Percentiles rank a stretch among this genome's conserved stretches.
These are phyloP conservation scores for Casuarina cunninghamiana DNA, from an alignment of 306 rosid genomes.

Conservation along the genomic window DNA sequence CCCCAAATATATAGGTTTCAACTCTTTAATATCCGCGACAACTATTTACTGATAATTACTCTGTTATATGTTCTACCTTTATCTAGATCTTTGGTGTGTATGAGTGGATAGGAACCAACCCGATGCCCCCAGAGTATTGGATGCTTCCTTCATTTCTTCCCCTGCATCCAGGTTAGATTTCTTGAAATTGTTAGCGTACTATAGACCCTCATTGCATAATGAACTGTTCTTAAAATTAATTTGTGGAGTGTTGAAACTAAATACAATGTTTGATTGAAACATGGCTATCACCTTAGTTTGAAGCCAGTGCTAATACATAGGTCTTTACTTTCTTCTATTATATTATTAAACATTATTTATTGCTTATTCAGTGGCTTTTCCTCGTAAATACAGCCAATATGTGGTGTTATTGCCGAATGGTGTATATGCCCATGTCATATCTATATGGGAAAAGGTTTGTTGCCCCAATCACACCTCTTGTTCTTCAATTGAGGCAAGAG, in stretches of 20 bases:
- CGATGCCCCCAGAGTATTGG: conserved; percentile 29
- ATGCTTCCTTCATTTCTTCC: conserved; percentile 14
- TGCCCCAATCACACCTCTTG: conserved; percentile 73
- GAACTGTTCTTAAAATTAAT: background rate
- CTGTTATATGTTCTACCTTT: background rate
- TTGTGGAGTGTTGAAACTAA: background rate
- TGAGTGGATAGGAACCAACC: conserved; percentile 22
- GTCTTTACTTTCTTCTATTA: background rate
- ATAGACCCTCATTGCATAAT: background rate
- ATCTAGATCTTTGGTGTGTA: conserved; percentile 28
- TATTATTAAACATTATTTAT: background rate
- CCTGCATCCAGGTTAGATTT: conserved; percentile 3
- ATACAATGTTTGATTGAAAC: background rate
- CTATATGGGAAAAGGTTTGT: conserved; percentile 71
- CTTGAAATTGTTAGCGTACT: background rate
- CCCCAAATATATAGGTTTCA: no score
- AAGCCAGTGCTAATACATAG: background rate
- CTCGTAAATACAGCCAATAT: conserved; percentile 59
- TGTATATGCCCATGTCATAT: conserved; percentile 79
- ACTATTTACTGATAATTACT: background rate
- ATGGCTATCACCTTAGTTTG: background rate
- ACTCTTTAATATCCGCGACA: background rate
- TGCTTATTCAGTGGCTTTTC: background rate
- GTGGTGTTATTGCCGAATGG: conserved; percentile 76
- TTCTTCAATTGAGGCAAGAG: conserved; percentile 57